phyloP scores from a whole-genome alignment of 768 basidiomycete species.

The Phylloporus sp. region DNA sequence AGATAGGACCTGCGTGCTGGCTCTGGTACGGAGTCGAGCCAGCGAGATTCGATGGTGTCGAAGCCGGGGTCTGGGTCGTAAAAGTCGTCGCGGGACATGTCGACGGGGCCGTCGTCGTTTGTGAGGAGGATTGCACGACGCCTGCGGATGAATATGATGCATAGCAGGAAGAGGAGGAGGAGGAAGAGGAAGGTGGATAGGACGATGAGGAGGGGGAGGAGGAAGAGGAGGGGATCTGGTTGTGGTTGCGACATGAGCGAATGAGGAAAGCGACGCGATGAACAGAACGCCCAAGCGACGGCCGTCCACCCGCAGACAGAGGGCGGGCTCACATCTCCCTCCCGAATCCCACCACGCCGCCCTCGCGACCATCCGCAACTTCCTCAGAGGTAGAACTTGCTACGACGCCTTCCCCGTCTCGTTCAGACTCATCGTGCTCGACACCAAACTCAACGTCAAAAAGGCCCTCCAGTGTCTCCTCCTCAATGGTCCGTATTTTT shows the following conservation, averaged over 20 bases:
- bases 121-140: conserved; percentile 72
- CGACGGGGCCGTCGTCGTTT: conserved; percentile 89
- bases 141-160: conserved; percentile 76
- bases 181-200: conserved; percentile 91
- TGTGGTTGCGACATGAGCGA: background rate
- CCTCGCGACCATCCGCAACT: conserved; percentile 64
- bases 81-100: conserved; percentile 88
- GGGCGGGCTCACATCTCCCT: conserved; percentile 56
- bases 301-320: conserved; percentile 48
- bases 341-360: conserved; percentile 70
- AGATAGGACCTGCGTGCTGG: conserved; percentile 62
- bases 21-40: conserved; percentile 83
- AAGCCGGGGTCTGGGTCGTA: conserved; percentile 91
- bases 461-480: conserved; percentile 87
- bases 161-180: conserved; percentile 85
- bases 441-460: conserved; percentile 93
- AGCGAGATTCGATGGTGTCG: conserved; percentile 85
- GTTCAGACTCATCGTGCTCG: conserved; percentile 94
- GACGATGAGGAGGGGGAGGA: conserved; percentile 91
- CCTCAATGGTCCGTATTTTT: conserved; percentile 55
- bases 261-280: conserved; percentile 35
- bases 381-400: conserved; percentile 79
- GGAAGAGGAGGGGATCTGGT: conserved; percentile 68
- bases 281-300: conserved; percentile 47
- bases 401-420: conserved; percentile 98